Conservation (phyloP, 2,329 filamentous ascomycete genomes). For the Thyridium curvatum region DNA sequence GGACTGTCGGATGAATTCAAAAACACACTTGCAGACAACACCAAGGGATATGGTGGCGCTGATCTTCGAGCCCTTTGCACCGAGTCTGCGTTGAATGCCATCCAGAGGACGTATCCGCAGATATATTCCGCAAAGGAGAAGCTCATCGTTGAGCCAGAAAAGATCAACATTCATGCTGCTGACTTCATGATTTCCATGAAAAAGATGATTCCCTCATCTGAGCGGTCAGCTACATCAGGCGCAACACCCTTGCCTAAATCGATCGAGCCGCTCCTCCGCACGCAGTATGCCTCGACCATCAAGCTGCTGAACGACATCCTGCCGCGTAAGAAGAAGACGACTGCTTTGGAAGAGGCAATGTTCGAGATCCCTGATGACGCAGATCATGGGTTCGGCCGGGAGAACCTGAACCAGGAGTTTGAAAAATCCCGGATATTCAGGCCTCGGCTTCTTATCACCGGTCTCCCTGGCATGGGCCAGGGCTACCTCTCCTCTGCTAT, state of each 20-base stretch:
- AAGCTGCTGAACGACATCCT: constrained; percentile 67
- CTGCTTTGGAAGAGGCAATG: constrained; percentile 89
- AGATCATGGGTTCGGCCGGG: constrained; percentile 78
- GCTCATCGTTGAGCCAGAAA: constrained; percentile 76
- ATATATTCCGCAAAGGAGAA: constrained; percentile 91
- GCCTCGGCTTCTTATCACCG: constrained; percentile 77
- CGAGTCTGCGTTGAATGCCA: constrained; percentile 90
- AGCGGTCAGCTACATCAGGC: constrained; percentile 79
- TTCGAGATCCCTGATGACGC: constrained; percentile 79
- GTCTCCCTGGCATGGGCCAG: constrained; percentile 87
- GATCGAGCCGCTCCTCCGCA: constrained; percentile 74
- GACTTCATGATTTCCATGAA: constrained; percentile 98
- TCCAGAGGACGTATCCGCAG: constrained; percentile 92
- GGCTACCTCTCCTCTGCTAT: constrained; percentile 80
- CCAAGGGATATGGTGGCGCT: constrained; percentile 90
- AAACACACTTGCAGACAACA: constrained; percentile 74
- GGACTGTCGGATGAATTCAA: constrained; percentile 76
- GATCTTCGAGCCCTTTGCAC: constrained; percentile 92
- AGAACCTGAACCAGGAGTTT: constrained; percentile 71
- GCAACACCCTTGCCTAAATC: constrained; percentile 73
- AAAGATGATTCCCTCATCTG: constrained; percentile 92
- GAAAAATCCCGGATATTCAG: constrained; percentile 84
- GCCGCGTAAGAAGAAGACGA: constrained; percentile 78
- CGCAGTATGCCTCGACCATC: constrained; percentile 65
- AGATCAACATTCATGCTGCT: constrained; percentile 80